Conservation (phyloP, 768 basidiomycete species). For the Rhodotorula paludigena region DNA sequence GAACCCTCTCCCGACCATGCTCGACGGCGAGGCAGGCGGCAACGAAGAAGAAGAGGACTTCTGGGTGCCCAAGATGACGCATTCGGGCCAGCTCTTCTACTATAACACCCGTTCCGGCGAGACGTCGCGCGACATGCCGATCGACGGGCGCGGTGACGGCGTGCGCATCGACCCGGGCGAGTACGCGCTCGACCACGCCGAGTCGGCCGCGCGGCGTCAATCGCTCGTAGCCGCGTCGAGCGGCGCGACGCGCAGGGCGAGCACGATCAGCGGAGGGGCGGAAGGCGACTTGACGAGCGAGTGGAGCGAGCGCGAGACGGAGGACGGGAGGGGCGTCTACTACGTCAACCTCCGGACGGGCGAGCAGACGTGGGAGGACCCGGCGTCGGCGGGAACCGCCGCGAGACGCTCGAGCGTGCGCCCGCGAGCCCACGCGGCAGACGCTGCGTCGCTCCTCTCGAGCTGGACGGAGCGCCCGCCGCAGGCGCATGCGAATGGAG, state of each 20-base stretch:
- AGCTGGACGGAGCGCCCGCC: slow-evolving; percentile 16
- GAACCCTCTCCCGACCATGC: too few relatives aligned
- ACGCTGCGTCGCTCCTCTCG: slow-evolving; percentile 24
- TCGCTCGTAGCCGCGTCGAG: background rate
- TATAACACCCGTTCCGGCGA: slow-evolving; percentile 64
- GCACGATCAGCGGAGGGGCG: background rate
- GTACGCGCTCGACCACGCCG: slow-evolving; percentile 4
- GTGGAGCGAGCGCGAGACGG: slow-evolving; percentile 16
- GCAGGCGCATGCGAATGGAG: background rate
- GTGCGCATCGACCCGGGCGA: slow-evolving; percentile 20
- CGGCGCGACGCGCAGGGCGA: background rate
- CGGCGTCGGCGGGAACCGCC: background rate
- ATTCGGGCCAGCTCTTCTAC: slow-evolving; percentile 88
- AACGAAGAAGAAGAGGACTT: slow-evolving; percentile 55
- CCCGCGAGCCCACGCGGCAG: background rate
- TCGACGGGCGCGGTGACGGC: slow-evolving; percentile 32
- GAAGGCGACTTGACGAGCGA: background rate
- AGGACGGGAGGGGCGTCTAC: slow-evolving; percentile 13
- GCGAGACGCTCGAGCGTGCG: background rate
- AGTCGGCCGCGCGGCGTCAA: background rate
- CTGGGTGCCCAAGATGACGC: slow-evolving; percentile 83
- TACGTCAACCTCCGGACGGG: slow-evolving; percentile 30
- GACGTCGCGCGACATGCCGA: slow-evolving; percentile 59
- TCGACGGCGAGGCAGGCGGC: too few relatives aligned
- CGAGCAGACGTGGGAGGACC: slow-evolving; percentile 27